Evolutionary conservation across 257 asterid genomes (phyloP).

Genomic region (Solanum megistacrolobum): DNA sequence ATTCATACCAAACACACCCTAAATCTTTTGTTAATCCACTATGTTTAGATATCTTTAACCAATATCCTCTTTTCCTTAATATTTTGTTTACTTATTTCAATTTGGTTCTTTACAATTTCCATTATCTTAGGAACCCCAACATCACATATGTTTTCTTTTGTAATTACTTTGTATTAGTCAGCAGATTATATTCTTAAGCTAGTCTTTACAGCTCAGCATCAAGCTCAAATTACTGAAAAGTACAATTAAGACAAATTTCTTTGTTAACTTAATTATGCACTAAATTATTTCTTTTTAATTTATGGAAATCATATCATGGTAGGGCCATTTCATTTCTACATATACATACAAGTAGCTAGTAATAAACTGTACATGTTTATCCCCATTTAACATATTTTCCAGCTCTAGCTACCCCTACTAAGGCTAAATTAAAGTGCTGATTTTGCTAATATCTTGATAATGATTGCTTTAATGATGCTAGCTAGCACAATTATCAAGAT

Average conservation of each 20-base stretch:
- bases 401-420: neutral
- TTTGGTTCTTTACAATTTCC: neutral
- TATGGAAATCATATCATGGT: neutral
- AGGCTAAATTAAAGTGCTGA: neutral
- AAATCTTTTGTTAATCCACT: neutral
- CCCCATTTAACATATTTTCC: neutral
- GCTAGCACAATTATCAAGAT: neutral
- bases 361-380: neutral
- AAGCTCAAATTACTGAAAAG: neutral
- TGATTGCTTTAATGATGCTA: neutral
- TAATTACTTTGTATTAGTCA: neutral
- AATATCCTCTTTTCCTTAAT: neutral
- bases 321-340: neutral
- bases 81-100: neutral
- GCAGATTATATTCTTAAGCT: neutral
- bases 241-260: neutral
- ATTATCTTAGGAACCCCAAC: neutral
- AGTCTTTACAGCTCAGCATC: neutral
- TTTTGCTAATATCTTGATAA: slow-evolving; percentile 1
- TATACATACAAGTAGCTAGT: neutral
- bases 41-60: neutral
- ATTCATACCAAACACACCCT: neutral
- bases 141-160: neutral
- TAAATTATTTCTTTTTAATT: neutral
- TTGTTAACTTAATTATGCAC: neutral